phyloP scores from a whole-genome alignment of 352 stramenopile species.

The Paralagenidium karlingii region DNA sequence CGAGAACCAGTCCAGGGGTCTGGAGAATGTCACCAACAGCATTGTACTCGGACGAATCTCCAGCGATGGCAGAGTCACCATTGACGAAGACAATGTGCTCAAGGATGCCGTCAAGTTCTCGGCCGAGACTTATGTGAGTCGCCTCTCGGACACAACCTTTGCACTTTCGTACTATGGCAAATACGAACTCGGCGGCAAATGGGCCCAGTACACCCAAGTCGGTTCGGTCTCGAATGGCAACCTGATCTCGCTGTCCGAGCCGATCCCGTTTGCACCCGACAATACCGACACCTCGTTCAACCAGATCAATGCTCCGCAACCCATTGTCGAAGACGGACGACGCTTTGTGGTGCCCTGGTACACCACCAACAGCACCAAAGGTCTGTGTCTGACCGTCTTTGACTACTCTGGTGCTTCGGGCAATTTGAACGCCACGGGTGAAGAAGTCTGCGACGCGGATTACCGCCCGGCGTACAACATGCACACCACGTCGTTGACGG shows the following conservation, averaged over 20 bases:
- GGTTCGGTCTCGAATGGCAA: slow-evolving; percentile 28
- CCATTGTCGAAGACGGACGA: slow-evolving; percentile 36
- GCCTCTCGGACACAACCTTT: slow-evolving; percentile 50
- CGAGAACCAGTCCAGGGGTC: no score
- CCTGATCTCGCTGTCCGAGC: slow-evolving; percentile 39
- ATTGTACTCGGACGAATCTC: no score
- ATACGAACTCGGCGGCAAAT: slow-evolving; percentile 18
- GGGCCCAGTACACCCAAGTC: slow-evolving; percentile 47
- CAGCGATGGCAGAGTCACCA: slow-evolving; percentile 25
- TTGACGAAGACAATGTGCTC: slow-evolving; percentile 21
- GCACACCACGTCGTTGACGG: slow-evolving; percentile 46
- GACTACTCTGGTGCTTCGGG: slow-evolving; percentile 9
- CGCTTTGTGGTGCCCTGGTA: slow-evolving; percentile 62
- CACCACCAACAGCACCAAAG: slow-evolving; percentile 9
- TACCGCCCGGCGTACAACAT: slow-evolving; percentile 60
- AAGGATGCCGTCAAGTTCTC: no score
- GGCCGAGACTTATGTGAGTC: slow-evolving; percentile 56
- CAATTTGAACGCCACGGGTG: no score
- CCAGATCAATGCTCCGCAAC: slow-evolving; percentile 39
- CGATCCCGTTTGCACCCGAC: slow-evolving; percentile 26
- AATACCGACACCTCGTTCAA: slow-evolving; percentile 25
- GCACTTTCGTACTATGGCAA: slow-evolving; percentile 55
- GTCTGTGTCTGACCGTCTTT: slow-evolving; percentile 47
- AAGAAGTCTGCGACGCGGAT: slow-evolving; percentile 32
- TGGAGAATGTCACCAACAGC: no score